Conservation (phyloP, 176 grass and related monocot species). For the Stipa capillata region DNA sequence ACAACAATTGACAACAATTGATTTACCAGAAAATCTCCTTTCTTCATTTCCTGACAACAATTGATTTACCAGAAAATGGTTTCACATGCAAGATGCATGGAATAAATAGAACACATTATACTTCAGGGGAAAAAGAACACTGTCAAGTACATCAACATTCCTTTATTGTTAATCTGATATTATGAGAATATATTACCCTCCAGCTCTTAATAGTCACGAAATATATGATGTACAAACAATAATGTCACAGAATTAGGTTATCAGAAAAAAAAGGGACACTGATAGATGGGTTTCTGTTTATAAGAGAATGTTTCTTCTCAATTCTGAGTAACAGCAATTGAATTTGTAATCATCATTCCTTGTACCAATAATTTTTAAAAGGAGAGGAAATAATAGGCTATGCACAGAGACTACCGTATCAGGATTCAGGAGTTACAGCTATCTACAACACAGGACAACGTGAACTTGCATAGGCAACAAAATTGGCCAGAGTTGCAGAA, state of each 20-base stretch:
- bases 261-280: not conserved
- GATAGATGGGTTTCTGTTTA: not conserved
- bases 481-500: constrained; percentile 5
- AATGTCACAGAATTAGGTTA: not conserved
- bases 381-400: not conserved
- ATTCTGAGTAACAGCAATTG: not conserved
- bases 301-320: not conserved
- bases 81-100: not conserved
- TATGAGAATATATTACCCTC: not conserved
- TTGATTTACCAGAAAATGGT: not conserved
- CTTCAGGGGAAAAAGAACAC: not conserved
- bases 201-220: not conserved
- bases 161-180: not conserved
- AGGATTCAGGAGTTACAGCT: not conserved
- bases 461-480: constrained; percentile 11
- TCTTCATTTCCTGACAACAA: too few species aligned
- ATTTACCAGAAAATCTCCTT: too few species aligned
- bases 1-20: too few species aligned
- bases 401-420: constrained; percentile 8
- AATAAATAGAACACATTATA: not conserved
- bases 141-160: not conserved
- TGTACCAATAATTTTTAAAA: not conserved
- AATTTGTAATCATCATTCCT: not conserved
- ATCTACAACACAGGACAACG: constrained; percentile 8
- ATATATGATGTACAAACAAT: not conserved